These are phyloP conservation scores for Beta vulgaris DNA, from an alignment of 148 eudicot genomes.

Conservation along the genomic window DNA sequence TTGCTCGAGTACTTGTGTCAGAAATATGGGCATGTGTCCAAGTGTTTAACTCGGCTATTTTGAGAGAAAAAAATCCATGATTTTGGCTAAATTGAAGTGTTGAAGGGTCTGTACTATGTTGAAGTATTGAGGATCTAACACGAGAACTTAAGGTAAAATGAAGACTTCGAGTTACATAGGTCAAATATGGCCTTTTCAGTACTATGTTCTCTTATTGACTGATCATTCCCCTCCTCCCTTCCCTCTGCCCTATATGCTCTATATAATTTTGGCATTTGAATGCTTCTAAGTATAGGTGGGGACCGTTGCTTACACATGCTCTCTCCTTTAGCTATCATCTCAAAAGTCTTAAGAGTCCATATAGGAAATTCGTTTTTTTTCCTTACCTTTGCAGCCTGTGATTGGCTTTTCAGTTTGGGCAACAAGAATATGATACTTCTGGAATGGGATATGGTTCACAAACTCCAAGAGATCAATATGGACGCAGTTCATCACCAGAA, in stretches of 20 bases:
- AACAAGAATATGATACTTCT: constrained; percentile 57
- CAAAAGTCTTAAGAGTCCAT: not conserved
- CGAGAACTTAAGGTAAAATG: no score
- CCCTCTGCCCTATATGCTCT: no score
- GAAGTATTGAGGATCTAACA: no score
- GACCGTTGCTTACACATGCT: not conserved
- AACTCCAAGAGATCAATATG: constrained; percentile 50
- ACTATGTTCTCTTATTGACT: not conserved
- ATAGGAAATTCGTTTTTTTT: constrained; percentile 9
- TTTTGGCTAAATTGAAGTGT: no score
- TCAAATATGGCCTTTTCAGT: not conserved
- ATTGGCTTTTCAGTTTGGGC: constrained; percentile 50
- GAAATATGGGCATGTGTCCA: no score
- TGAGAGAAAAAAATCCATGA: no score
- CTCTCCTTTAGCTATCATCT: not conserved
- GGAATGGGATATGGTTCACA: constrained; percentile 57
- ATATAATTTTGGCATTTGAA: not conserved
- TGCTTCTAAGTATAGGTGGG: not conserved
- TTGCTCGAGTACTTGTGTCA: no score
- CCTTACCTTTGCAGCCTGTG: not conserved
- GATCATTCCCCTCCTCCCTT: not conserved
- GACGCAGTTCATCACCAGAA: constrained; percentile 66
- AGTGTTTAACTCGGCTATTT: no score
- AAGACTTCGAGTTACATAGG: no score
- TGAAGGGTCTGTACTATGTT: no score